These are phyloP conservation scores for Phytophthora colocasiae DNA, from an alignment of 352 stramenopile genomes.

Conservation along the genomic window DNA sequence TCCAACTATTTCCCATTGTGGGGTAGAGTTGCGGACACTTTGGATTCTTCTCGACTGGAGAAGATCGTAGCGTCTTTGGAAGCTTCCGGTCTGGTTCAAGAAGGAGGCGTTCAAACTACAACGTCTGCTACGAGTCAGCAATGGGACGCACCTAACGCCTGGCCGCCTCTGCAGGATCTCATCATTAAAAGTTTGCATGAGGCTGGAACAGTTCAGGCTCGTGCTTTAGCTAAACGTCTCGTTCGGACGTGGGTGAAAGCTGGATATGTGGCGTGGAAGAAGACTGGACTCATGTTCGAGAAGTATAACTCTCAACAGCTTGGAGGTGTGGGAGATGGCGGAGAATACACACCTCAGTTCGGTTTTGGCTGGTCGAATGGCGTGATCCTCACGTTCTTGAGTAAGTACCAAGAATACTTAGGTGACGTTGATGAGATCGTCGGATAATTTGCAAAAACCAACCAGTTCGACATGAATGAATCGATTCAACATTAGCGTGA, in stretches of 20 bases:
- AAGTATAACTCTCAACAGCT: slow-evolving; percentile 85
- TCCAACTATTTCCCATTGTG: slow-evolving; percentile 81
- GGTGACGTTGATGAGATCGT: slow-evolving; percentile 4
- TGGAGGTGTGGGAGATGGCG: slow-evolving; percentile 70
- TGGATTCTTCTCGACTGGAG: slow-evolving; percentile 46
- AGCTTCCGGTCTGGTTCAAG: slow-evolving; percentile 62
- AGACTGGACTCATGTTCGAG: slow-evolving; percentile 87
- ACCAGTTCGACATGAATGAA: neutral
- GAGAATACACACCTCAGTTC: slow-evolving; percentile 89
- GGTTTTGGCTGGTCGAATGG: slow-evolving; percentile 90
- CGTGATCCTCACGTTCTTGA: slow-evolving; percentile 84
- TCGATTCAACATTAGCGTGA: neutral
- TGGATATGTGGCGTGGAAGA: slow-evolving; percentile 65
- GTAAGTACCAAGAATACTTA: slow-evolving; percentile 61
- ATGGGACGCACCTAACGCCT: slow-evolving; percentile 89
- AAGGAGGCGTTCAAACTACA: slow-evolving; percentile 79
- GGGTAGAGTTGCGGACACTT: slow-evolving; percentile 66
- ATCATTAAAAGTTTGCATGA: slow-evolving; percentile 75
- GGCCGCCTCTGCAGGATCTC: slow-evolving; percentile 85
- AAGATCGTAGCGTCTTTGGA: slow-evolving; percentile 56
- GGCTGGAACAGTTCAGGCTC: slow-evolving; percentile 44
- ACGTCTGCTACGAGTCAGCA: slow-evolving; percentile 75
- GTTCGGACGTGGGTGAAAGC: slow-evolving; percentile 71
- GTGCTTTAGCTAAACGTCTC: slow-evolving; percentile 52
- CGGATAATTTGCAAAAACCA: neutral